Conservation (phyloP, 192 early-diverging fungal genomes). For the Backusella westeae region DNA sequence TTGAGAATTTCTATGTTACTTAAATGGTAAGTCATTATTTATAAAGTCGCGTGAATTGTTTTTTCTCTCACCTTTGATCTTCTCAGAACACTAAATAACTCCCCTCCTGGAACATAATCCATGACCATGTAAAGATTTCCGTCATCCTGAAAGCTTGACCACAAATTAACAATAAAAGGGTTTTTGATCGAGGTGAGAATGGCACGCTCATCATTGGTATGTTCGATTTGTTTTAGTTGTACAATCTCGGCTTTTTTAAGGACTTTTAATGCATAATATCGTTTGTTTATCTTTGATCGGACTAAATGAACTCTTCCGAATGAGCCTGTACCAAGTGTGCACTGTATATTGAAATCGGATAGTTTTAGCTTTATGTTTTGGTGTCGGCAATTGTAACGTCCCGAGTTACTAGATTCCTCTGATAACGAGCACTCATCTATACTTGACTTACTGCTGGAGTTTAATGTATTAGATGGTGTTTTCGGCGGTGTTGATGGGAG, state of each 20-base stretch:
- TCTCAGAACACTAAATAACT: slow-evolving; percentile 83
- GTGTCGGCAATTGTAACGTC: background rate
- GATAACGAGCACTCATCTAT: background rate
- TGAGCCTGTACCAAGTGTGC: slow-evolving; percentile 84
- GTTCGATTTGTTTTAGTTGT: slow-evolving; percentile 91
- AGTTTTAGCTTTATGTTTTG: background rate
- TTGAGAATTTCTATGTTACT: slow-evolving; percentile 54
- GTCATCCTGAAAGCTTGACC: slow-evolving; percentile 86
- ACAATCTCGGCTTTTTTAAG: slow-evolving; percentile 89
- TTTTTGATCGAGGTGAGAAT: slow-evolving; percentile 79
- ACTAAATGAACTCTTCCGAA: slow-evolving; percentile 95
- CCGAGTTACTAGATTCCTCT: background rate
- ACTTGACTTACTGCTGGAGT: background rate
- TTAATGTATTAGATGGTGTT: background rate
- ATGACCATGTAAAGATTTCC: slow-evolving; percentile 80
- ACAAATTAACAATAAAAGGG: slow-evolving; percentile 86
- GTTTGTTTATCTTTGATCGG: slow-evolving; percentile 63
- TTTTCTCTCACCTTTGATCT: slow-evolving; percentile 46
- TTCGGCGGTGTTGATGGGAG: background rate
- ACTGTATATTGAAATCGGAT: background rate
- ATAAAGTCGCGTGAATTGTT: background rate
- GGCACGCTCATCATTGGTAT: slow-evolving; percentile 90
- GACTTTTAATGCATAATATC: slow-evolving; percentile 94
- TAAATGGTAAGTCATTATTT: background rate
- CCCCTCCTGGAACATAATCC: slow-evolving; percentile 87